phyloP scores from a whole-genome alignment of 495 filamentous ascomycete genomes.

The Xylaria acuta region DNA sequence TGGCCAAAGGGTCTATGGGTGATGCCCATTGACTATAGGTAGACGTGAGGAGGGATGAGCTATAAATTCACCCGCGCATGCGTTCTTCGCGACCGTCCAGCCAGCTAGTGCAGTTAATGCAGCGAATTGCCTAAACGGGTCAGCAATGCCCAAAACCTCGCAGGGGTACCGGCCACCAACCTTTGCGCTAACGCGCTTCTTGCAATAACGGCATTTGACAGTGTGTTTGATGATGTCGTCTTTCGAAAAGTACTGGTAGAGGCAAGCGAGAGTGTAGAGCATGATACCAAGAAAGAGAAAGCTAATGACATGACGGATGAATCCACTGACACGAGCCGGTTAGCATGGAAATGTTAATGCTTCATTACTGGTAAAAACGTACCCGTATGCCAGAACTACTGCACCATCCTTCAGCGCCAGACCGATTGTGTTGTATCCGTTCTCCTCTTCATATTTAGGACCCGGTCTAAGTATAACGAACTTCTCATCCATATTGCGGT shows the following conservation, averaged over 20 bases:
- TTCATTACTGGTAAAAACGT: constrained; percentile 15
- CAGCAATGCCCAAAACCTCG: not conserved
- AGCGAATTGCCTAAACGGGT: constrained; percentile 60
- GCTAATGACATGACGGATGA: constrained; percentile 69
- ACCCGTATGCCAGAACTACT: constrained; percentile 75
- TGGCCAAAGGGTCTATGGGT: not conserved
- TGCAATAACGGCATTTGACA: constrained; percentile 75
- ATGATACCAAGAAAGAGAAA: constrained; percentile 70
- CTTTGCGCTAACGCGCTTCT: constrained; percentile 69
- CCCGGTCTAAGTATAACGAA: constrained; percentile 70
- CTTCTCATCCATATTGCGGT: constrained; percentile 76
- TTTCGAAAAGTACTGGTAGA: constrained; percentile 65
- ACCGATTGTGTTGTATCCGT: constrained; percentile 71
- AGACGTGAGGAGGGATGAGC: not conserved
- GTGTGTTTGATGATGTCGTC: constrained; percentile 75
- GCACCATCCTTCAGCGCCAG: constrained; percentile 74
- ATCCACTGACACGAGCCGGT: constrained; percentile 52
- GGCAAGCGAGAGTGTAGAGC: constrained; percentile 68
- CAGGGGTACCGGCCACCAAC: constrained; percentile 43
- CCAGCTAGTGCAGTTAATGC: constrained; percentile 78
- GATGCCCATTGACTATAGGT: not conserved
- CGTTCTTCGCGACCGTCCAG: constrained; percentile 75
- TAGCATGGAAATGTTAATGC: constrained; percentile 22
- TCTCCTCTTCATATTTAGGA: constrained; percentile 50
- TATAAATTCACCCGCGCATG: too few species aligned